Base-by-base conservation (phyloP, 306 rosid genomes). In the Dryas drummondii region DNA sequence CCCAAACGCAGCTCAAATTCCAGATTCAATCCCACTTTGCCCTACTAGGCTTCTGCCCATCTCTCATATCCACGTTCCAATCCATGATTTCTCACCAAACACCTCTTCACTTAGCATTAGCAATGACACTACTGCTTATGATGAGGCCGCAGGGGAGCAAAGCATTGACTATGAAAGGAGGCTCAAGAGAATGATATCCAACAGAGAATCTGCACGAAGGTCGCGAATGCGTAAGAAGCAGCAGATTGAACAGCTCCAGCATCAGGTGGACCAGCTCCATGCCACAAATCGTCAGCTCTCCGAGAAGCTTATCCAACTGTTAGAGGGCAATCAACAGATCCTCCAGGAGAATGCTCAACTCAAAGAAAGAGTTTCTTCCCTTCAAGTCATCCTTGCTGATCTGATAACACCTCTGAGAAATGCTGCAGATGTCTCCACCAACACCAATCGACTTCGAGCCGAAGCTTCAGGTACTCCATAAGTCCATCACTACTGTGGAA, bases 281-380 rank as follows among this genome's bases (percentile, higher is more conserved):
- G 55, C n/a, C 9, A 73, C 82, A 7, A 86, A 86, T 40, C 82
- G 82, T 3, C 82, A 78, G 26, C 78, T 86, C 17, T 83, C 85
- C 4, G 80, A 83, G 60, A 86, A 83, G 73, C 66, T 83, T 22
- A 80, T 83, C 41, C 79, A 81, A 42, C 49, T 83, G 9, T 9
- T 86, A 5, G 87, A 86, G 26, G 80, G 80, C 63, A 86, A 86
- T 52, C 90, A 83, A n/a, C 83, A 75, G 62, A 78, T 76, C 12
- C 76, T 86, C 62, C 85, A 75, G 19, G 87, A 86, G 47, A 83
- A 86, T 78, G 75, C 83, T 68, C 83, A 83, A 57, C 85, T 86
- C 44, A 86, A 81, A 52, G 83, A 79, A 45, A 86, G 82, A 59
- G 80, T 86, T 9, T 83, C 85, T n/a, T 78, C 90, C 0, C 85